A percentile compares a stretch with the other conserved stretches of the same genome.
Conservation (phyloP, 2,329 filamentous ascomycete species). For the Leptographium galeiforme region DNA sequence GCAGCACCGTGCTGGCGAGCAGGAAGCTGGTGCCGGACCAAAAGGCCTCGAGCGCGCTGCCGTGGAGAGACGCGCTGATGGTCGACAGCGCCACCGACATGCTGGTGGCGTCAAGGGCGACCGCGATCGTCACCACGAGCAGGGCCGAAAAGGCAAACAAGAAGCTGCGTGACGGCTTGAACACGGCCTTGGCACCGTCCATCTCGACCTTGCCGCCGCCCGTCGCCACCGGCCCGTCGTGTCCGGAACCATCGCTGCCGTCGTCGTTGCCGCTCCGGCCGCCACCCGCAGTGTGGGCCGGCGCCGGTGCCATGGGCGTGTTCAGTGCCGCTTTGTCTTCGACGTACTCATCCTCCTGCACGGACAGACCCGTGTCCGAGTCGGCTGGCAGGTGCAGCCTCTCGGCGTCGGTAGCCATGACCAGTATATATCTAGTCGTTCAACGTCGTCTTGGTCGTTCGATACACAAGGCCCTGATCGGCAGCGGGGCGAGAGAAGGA, state of each 20-base stretch:
- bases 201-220: conserved; percentile 10
- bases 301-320: background rate
- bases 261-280: background rate
- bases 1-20: conserved; percentile 46
- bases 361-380: background rate
- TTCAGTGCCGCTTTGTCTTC: background rate
- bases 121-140: conserved; percentile 43
- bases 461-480: no score
- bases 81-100: conserved; percentile 45
- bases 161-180: conserved; percentile 23
- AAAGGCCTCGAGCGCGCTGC: conserved; percentile 48
- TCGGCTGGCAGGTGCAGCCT: background rate
- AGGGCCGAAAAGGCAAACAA: conserved; percentile 36
- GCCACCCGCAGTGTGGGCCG: background rate
- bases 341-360: background rate
- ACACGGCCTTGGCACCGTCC: conserved; percentile 13
- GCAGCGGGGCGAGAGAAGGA: no score
- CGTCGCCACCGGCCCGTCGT: background rate
- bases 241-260: background rate
- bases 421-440: background rate
- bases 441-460: background rate
- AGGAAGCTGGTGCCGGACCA: conserved; percentile 62
- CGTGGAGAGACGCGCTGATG: conserved; percentile 36
- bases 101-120: conserved; percentile 52
- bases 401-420: background rate